Evolutionary conservation across 2,329 filamentous ascomycete species (phyloP).

Genomic region (Alternaria longipes): DNA sequence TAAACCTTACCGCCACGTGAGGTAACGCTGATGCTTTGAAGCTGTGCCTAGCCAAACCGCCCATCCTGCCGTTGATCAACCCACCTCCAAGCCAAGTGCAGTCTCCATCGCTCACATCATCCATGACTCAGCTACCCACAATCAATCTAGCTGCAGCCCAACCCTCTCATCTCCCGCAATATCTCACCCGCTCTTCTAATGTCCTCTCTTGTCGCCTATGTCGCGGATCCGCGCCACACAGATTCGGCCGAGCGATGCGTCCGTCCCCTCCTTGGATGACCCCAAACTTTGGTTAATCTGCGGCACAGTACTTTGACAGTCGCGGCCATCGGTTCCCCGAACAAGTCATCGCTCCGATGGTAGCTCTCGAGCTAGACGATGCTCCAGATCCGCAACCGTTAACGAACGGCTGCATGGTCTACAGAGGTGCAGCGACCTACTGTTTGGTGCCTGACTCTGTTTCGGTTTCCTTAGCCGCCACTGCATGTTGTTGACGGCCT

Average conservation of each 20-base stretch:
- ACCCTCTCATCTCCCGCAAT: neutral
- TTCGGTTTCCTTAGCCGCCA: neutral
- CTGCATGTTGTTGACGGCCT: neutral
- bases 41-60: neutral
- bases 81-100: neutral
- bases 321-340: neutral
- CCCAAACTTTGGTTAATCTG: neutral
- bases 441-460: slow-evolving; percentile 1
- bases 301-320: neutral
- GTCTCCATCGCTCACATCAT: neutral
- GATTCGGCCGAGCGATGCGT: neutral
- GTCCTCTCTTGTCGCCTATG: neutral
- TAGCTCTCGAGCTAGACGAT: neutral
- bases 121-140: neutral
- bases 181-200: neutral
- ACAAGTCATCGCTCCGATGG: neutral
- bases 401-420: neutral
- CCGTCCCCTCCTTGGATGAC: neutral
- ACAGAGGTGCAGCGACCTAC: neutral
- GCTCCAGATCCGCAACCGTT: neutral
- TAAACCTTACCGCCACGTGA: neutral
- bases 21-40: neutral
- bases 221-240: neutral
- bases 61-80: neutral
- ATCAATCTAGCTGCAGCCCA: neutral